Evolutionary conservation across 2,329 filamentous ascomycete species (phyloP).

Genomic region (Neonectria faginata): DNA sequence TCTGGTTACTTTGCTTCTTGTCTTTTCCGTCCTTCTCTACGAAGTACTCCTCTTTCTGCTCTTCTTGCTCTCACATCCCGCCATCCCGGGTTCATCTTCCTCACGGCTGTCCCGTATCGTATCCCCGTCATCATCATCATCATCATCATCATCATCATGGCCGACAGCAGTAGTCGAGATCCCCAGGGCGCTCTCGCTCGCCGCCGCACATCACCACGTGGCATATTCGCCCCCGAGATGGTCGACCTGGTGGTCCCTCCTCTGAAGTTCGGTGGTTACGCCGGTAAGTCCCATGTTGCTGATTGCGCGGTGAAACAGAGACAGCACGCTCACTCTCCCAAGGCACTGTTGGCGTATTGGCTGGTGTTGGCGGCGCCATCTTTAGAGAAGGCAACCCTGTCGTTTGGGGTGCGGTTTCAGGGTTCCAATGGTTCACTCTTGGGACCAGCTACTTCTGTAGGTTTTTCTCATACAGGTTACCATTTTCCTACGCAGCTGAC

Average conservation of each 20-base stretch:
- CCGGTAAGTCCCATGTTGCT: slow-evolving; percentile 57
- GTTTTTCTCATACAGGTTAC: slow-evolving; percentile 42
- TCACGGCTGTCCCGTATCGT: slow-evolving; percentile 1
- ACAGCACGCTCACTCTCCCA: not conserved
- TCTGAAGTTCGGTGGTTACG: slow-evolving; percentile 68
- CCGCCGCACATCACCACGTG: slow-evolving; percentile 46
- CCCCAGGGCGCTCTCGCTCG: slow-evolving; percentile 37
- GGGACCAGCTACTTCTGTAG: slow-evolving; percentile 82
- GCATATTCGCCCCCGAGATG: slow-evolving; percentile 58
- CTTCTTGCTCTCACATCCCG: slow-evolving; percentile 5
- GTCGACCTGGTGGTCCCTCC: slow-evolving; percentile 62
- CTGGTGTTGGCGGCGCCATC: slow-evolving; percentile 78
- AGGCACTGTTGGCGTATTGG: slow-evolving; percentile 72
- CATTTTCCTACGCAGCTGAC: slow-evolving; percentile 24
- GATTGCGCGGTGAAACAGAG: not conserved
- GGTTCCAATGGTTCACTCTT: slow-evolving; percentile 84
- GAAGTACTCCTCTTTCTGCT: not conserved
- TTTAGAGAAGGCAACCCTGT: slow-evolving; percentile 74
- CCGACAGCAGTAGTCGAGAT: slow-evolving; percentile 32
- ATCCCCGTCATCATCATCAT: slow-evolving; percentile 22
- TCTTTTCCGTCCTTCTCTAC: not conserved
- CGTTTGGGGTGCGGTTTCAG: slow-evolving; percentile 77
- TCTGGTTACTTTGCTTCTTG: not conserved
- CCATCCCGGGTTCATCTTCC: not conserved
- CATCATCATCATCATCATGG: slow-evolving; percentile 31